Evolutionary conservation across 768 basidiomycete species (phyloP), one percentile per base, ranked within the genome.

Genomic region (Gelatoporia subvermispora): DNA sequence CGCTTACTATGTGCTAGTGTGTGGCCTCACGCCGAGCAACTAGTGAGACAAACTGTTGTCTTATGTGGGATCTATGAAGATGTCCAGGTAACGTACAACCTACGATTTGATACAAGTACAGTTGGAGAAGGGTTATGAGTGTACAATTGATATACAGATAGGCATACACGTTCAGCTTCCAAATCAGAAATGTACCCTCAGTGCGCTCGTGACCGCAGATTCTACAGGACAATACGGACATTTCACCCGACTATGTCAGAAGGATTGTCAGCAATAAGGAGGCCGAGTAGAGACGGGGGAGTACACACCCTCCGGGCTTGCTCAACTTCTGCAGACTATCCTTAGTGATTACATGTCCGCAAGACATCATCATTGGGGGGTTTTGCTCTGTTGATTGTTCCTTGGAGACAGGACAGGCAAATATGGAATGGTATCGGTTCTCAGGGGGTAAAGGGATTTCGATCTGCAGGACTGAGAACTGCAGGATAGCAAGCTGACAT

Each of bases 361-460:
- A 98, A 3, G 73, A 70, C 76, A 99, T 86, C 88, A 97, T 94
- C 92, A 96, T 96, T 0, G 96, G 95, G 8, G 93, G 96, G 64
- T 99, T 99, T 49, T 76, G 67, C 45, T 91, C 87, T 3, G 90
- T 94, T 20, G 93, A 84, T 68, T 96, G 95, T 60, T 98, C 95
- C 68, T 97, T 98, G 8, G 93, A 95, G 18, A 99, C 96, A 0
- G 96, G 91, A 66, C 96, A 99, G 41, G 93, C 85, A 65, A 99
- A 98, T 49, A 98, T 87, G 1, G 94, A 96, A 65, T 99, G 96
- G 67, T 94, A 98, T 23, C 93, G 77, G 60, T 94, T 87, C 55
- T 88, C 83, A 2, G 89, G 74, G 1, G 88, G 80, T 10, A 98
- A 64, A 1, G 90, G 90, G 54, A 98, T 90, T 70, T 97, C 95